Percentiles rank a stretch among this genome's conserved stretches.
Conservation (phyloP, 225 moss, liverwort and hornwort genomes). For the Bryoerythrophyllum caledonicum region DNA sequence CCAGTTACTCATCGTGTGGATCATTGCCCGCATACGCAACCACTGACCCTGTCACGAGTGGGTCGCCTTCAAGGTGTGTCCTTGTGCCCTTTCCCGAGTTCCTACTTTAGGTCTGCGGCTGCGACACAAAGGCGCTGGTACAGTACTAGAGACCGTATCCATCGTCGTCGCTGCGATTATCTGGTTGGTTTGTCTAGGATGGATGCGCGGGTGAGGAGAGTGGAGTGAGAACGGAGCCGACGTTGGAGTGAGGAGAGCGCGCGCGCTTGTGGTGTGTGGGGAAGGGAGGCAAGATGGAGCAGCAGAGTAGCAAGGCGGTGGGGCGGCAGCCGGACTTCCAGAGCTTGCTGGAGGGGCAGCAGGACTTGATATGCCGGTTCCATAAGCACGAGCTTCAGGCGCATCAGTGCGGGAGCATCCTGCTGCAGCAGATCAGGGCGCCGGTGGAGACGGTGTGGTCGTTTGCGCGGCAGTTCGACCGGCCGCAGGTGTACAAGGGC, state of each 20-base stretch:
- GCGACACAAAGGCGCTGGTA: too few relatives aligned
- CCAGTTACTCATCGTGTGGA: conserved; percentile 1
- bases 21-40: background rate
- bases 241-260: too few relatives aligned
- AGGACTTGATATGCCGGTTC: conserved; percentile 52
- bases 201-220: conserved; percentile 4
- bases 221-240: background rate
- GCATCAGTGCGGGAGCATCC: conserved; percentile 52
- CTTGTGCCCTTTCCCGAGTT: background rate
- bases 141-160: background rate
- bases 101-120: background rate
- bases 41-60: background rate
- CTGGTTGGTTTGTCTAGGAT: background rate
- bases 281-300: conserved; percentile 29
- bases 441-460: conserved; percentile 57
- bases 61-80: background rate
- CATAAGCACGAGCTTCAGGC: conserved; percentile 50
- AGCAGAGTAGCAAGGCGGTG: background rate
- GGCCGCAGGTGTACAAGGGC: conserved; percentile 60
- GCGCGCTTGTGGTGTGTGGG: background rate
- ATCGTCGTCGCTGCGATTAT: too few relatives aligned
- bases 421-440: conserved; percentile 58
- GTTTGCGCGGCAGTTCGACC: conserved; percentile 46
- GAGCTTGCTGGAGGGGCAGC: conserved; percentile 33
- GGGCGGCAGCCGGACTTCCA: conserved; percentile 40